phyloP scores from a whole-genome alignment of 257 asterid species.

The Primulina huaijiensis region DNA sequence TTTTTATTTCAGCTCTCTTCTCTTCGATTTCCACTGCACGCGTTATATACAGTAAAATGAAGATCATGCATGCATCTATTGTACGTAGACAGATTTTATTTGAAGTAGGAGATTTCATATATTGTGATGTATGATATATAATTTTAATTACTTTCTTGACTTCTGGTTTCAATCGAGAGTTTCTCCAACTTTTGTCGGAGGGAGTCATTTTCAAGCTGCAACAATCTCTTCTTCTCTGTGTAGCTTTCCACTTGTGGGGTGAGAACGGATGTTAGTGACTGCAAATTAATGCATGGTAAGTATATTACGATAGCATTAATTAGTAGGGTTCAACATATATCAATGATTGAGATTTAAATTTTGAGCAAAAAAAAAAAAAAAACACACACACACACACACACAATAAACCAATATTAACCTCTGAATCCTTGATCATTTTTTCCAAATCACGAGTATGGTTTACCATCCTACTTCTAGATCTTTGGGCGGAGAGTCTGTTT shows the following conservation, averaged over 20 bases:
- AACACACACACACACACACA: too few relatives aligned
- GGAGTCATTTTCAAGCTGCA: constrained; percentile 21
- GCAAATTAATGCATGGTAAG: background rate
- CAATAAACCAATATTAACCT: constrained; percentile 30
- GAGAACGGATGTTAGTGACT: constrained; percentile 21
- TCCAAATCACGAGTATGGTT: constrained; percentile 36
- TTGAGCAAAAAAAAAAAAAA: too few relatives aligned
- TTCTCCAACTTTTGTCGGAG: constrained; percentile 14
- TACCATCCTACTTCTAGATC: constrained; percentile 34
- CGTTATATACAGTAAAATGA: too few relatives aligned
- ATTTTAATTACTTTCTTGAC: constrained; percentile 6
- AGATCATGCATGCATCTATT: too few relatives aligned
- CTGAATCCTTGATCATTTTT: constrained; percentile 27
- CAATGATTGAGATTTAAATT: too few relatives aligned
- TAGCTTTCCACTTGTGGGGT: constrained; percentile 21
- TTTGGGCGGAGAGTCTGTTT: constrained; percentile 55
- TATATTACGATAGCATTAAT: background rate
- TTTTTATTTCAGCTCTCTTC: background rate
- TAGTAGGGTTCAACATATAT: too few relatives aligned
- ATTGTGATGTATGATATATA: too few relatives aligned
- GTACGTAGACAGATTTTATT: background rate
- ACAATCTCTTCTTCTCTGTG: constrained; percentile 15
- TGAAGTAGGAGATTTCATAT: background rate
- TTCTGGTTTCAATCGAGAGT: constrained; percentile 8
- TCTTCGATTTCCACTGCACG: background rate